Conservation (phyloP, 257 asterid genomes). For the Lavandula angustifolia region DNA sequence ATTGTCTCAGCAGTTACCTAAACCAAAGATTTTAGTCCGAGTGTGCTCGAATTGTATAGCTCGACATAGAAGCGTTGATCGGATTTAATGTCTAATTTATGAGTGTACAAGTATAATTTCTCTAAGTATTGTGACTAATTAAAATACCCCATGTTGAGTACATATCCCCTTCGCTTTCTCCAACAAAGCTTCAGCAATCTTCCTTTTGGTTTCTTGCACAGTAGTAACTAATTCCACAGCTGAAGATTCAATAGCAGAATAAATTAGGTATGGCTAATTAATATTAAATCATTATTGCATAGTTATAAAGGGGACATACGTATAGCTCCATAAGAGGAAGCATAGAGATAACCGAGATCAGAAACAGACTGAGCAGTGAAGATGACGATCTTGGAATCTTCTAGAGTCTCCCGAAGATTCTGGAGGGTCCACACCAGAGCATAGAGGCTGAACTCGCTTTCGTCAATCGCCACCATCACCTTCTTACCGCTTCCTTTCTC, state of each 20-base stretch:
- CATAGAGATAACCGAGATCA: slow-evolving; percentile 45
- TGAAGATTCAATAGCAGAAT: slow-evolving; percentile 28
- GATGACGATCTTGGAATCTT: slow-evolving; percentile 41
- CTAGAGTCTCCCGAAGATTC: slow-evolving; percentile 37
- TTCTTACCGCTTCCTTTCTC: slow-evolving; percentile 33
- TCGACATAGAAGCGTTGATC: too few species aligned
- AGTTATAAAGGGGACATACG: slow-evolving; percentile 41
- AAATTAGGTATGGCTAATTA: not conserved
- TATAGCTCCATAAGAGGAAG: slow-evolving; percentile 55
- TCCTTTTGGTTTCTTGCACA: slow-evolving; percentile 45
- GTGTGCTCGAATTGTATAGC: not conserved
- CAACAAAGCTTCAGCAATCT: slow-evolving; percentile 43
- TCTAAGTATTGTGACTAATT: not conserved
- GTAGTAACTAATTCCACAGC: slow-evolving; percentile 44
- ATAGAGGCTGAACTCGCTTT: slow-evolving; percentile 56
- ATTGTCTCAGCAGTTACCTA: slow-evolving; percentile 48
- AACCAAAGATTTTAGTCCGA: not conserved
- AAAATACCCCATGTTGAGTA: slow-evolving; percentile 45
- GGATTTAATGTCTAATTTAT: too few species aligned
- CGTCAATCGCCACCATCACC: slow-evolving; percentile 77
- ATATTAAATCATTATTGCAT: too few species aligned
- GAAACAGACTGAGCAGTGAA: slow-evolving; percentile 53
- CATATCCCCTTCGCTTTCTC: slow-evolving; percentile 55
- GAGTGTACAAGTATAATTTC: too few species aligned
- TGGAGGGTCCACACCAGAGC: slow-evolving; percentile 61